Base-by-base conservation (phyloP, 2,329 filamentous ascomycete species). In the Ascochyta koolunga region DNA sequence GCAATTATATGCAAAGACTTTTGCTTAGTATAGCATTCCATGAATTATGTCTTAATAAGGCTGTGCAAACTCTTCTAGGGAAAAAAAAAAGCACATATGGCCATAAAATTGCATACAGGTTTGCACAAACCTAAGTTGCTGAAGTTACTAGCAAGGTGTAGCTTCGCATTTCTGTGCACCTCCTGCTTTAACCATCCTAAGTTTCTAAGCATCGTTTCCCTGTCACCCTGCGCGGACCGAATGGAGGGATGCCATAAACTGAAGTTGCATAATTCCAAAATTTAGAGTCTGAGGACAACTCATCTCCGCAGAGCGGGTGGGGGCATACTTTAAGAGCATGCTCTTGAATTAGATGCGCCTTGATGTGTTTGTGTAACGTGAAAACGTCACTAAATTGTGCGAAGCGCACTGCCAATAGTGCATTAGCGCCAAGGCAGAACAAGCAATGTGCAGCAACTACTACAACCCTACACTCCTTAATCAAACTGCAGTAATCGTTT, bases 251-350 rank as follows among this genome's bases (percentile, higher is more conserved):
- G 19, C 33, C 33, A 37, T 37, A 15, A 37, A 37, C 33, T 5
- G 33, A 16, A 42, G 27, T 50, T 13, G 37, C 38, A 42, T 24
- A 36, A 50, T 36, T 25, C 46, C 16, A 40, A 19, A 50, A 42
- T 22, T 21, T n/a, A 42, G 37, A 27, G 16, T 7, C 9, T 24
- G 29, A 25, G 22, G 24, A 24, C 22, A 42, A 36, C n/a, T 42
- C 21, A n/a, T 50, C 22, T 15, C 31, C 27, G 31, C 31, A 42
- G 18, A 42, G 31, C 16, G 22, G 39, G 22, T 29, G 25, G 22
- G 29, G 15, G 46, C 29, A 22, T 36, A 33, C 13, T 21, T 13
- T 25, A 16, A 35, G 37, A 13, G 13, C n/a, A 19, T 19, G 4
- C 18, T 35, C n/a, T 32, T 41, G 16, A 35, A 19, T 13, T 22